These are phyloP conservation scores for Backusella sp. DNA, from an alignment of 192 early-diverging fungal species.

Conservation along the genomic window DNA sequence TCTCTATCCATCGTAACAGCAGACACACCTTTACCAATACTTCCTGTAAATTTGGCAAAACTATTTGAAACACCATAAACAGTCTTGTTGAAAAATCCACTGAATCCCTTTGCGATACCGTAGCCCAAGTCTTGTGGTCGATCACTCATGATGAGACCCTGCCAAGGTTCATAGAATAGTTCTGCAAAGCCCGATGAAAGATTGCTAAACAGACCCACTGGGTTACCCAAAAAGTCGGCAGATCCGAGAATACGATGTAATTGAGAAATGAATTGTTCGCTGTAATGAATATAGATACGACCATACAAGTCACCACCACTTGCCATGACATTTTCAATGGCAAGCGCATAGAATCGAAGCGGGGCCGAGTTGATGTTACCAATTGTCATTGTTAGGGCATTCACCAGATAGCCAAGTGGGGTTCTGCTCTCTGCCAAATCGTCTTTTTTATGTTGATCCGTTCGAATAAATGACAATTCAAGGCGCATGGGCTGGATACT, in stretches of 20 bases:
- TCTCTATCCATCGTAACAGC: conserved; percentile 91
- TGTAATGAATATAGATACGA: conserved; percentile 83
- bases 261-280: conserved; percentile 87
- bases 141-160: conserved; percentile 94
- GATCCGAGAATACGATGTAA: conserved; percentile 88
- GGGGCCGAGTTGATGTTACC: conserved; percentile 97
- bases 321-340: conserved; percentile 86
- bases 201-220: conserved; percentile 95
- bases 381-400: conserved; percentile 95
- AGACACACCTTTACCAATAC: conserved; percentile 94
- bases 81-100: conserved; percentile 85
- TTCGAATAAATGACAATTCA: conserved; percentile 94
- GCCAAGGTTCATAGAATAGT: conserved; percentile 97
- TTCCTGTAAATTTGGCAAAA: conserved; percentile 93
- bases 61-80: conserved; percentile 96
- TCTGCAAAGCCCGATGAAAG: conserved; percentile 93
- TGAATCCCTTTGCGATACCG: conserved; percentile 82
- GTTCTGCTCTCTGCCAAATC: conserved; percentile 52
- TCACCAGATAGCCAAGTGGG: conserved; percentile 65
- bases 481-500: conserved; percentile 93
- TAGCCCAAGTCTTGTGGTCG: conserved; percentile 93
- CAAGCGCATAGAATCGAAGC: conserved; percentile 83
- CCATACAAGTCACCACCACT: conserved; percentile 72
- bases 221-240: conserved; percentile 96
- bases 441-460: conserved; percentile 57